A percentile compares a stretch with the other conserved stretches of the same genome.
Evolutionary conservation across 352 stramenopile species (phyloP).

Genomic region (Pythium utonaiense): DNA sequence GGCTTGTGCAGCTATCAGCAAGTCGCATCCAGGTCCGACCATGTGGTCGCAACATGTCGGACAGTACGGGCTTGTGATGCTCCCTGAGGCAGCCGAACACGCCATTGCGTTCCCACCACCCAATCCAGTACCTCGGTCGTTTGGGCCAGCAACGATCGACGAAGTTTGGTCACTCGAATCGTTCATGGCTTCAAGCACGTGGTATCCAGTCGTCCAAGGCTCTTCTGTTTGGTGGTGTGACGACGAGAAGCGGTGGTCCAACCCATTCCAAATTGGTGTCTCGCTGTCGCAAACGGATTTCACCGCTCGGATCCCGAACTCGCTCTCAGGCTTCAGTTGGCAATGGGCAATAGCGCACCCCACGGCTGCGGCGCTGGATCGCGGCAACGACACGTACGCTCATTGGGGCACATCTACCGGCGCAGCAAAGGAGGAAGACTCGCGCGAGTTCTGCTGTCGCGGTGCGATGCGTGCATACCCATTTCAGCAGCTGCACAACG

Average conservation of each 20-base stretch:
- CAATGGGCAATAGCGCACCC: conserved; percentile 52
- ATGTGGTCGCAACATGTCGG: conserved; percentile 7
- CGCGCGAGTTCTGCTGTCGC: conserved; percentile 28
- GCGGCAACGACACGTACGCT: conserved; percentile 49
- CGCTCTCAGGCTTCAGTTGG: too few species aligned
- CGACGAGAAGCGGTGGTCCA: conserved; percentile 5
- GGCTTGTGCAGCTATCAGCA: too few species aligned
- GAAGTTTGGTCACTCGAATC: conserved; percentile 8
- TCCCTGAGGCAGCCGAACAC: background rate
- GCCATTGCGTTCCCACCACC: conserved; percentile 11
- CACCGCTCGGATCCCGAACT: conserved; percentile 15
- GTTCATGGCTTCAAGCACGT: conserved; percentile 30
- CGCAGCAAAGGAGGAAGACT: conserved; percentile 22
- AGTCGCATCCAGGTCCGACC: background rate
- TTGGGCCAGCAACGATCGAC: conserved; percentile 20
- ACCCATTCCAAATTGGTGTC: conserved; percentile 36
- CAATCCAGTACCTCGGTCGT: conserved; percentile 24
- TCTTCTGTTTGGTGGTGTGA: conserved; percentile 31
- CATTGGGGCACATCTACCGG: conserved; percentile 17
- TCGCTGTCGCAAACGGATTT: conserved; percentile 27
- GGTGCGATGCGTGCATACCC: conserved; percentile 46
- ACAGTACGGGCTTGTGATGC: background rate
- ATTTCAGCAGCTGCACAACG: conserved; percentile 45
- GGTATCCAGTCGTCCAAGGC: conserved; percentile 25
- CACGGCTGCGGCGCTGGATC: conserved; percentile 15